A percentile compares a stretch with the other conserved stretches of the same genome.
Evolutionary conservation across 2,329 filamentous ascomycete genomes (phyloP).

Genomic region (Trichoderma endophyticum): DNA sequence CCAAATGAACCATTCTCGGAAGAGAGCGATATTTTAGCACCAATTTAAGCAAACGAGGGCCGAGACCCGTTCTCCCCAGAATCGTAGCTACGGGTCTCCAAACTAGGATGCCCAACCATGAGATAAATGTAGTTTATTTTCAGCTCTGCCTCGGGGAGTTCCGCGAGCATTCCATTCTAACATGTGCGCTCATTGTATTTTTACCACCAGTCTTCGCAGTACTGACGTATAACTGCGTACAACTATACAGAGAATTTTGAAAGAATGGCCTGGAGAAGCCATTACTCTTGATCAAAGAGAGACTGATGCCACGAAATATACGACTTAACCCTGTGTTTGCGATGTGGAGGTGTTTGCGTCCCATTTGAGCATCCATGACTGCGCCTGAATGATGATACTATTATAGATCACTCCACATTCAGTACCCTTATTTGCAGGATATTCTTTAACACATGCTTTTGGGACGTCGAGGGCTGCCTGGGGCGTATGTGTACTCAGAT

Average conservation of each 20-base stretch:
- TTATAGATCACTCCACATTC: neutral
- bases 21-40: neutral
- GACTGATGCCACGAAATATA: neutral
- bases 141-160: neutral
- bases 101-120: neutral
- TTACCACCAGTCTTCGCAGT: neutral
- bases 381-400: neutral
- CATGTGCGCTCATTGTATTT: neutral
- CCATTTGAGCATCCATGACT: neutral
- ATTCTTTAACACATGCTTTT: neutral
- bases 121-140: neutral
- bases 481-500: neutral
- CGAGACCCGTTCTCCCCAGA: neutral
- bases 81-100: neutral
- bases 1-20: neutral
- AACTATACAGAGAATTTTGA: neutral
- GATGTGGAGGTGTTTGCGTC: neutral
- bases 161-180: neutral
- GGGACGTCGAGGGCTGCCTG: neutral
- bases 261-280: neutral
- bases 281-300: neutral
- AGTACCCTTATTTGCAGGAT: neutral
- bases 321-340: neutral
- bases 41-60: neutral
- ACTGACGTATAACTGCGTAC: neutral